phyloP scores from a whole-genome alignment of 345 rosid genomes.

The Leavenworthia alabamica region DNA sequence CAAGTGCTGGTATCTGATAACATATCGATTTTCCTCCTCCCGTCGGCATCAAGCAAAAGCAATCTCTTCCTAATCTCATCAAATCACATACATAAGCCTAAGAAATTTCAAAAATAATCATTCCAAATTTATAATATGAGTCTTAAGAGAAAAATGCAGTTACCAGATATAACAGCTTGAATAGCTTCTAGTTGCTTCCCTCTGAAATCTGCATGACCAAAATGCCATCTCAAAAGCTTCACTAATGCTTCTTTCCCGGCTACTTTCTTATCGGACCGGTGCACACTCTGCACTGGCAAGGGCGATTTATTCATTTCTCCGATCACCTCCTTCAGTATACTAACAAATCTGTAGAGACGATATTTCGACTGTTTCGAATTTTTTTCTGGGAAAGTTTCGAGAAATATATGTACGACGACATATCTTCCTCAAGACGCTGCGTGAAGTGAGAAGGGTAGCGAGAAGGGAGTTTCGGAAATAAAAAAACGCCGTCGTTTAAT shows the following conservation, averaged over 20 bases:
- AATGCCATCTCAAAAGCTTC: constrained; percentile 93
- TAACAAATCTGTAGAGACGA: not conserved
- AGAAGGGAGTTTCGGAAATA: not conserved
- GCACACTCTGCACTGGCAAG: constrained; percentile 50
- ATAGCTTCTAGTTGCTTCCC: constrained; percentile 90
- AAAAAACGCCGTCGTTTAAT: not conserved
- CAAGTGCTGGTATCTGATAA: constrained; percentile 89
- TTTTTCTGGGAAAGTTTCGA: not conserved
- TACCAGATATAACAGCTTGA: constrained; percentile 77
- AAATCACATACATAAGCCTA: not conserved
- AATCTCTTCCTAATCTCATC: constrained; percentile 49
- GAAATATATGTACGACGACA: not conserved
- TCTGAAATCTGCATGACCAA: constrained; percentile 74
- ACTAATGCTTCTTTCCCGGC: constrained; percentile 59
- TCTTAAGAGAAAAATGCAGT: not conserved
- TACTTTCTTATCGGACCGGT: constrained; percentile 32
- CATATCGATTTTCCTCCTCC: constrained; percentile 98
- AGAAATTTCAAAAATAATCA: not conserved
- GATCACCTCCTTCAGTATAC: not conserved
- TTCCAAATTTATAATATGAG: not conserved
- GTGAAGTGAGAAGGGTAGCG: not conserved
- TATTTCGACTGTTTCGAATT: not conserved
- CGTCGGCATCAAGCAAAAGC: constrained; percentile 95
- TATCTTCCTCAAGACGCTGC: not conserved
- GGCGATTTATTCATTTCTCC: constrained; percentile 61